Evolutionary conservation across 1,139 yeast species (phyloP).

Genomic region (Kazachstania sp.): DNA sequence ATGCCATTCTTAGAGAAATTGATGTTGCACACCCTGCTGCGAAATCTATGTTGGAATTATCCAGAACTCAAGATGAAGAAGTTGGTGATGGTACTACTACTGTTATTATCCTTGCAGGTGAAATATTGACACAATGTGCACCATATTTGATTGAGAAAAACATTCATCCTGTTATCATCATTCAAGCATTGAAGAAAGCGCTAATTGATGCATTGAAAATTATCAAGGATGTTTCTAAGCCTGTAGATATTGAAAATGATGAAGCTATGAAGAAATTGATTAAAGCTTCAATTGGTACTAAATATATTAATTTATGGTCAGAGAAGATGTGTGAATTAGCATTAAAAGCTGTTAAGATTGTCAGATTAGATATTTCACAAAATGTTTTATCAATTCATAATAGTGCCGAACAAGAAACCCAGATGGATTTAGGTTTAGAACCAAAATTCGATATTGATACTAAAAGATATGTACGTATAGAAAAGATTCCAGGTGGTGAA

Average conservation of each 20-base stretch:
- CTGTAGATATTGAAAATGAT: conserved; percentile 78
- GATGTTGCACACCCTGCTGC: conserved; percentile 98
- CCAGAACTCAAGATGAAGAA: conserved; percentile 97
- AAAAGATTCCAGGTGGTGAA: conserved; percentile 97
- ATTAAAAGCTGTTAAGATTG: conserved; percentile 80
- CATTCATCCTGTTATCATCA: conserved; percentile 93
- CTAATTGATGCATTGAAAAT: conserved; percentile 83
- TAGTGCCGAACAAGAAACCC: conserved; percentile 29
- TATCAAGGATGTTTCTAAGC: conserved; percentile 73
- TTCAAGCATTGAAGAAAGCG: conserved; percentile 89
- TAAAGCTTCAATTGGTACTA: conserved; percentile 90
- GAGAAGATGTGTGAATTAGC: conserved; percentile 86
- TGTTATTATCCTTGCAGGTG: conserved; percentile 92
- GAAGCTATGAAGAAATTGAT: conserved; percentile 81
- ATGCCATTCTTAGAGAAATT: conserved; percentile 80
- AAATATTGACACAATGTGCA: conserved; percentile 87
- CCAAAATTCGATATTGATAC: conserved; percentile 62
- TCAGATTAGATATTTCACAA: conserved; percentile 51
- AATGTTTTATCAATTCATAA: conserved; percentile 41
- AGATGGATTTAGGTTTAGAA: conserved; percentile 4
- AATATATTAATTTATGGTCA: conserved; percentile 88
- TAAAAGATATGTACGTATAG: conserved; percentile 87
- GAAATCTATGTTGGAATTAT: conserved; percentile 93
- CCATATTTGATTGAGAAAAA: conserved; percentile 85
- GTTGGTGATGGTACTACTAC: conserved; percentile 99